Percentiles rank a stretch among this genome's conserved stretches.
Conservation (phyloP, 257 asterid species). For the Anisodus tanguticus region DNA sequence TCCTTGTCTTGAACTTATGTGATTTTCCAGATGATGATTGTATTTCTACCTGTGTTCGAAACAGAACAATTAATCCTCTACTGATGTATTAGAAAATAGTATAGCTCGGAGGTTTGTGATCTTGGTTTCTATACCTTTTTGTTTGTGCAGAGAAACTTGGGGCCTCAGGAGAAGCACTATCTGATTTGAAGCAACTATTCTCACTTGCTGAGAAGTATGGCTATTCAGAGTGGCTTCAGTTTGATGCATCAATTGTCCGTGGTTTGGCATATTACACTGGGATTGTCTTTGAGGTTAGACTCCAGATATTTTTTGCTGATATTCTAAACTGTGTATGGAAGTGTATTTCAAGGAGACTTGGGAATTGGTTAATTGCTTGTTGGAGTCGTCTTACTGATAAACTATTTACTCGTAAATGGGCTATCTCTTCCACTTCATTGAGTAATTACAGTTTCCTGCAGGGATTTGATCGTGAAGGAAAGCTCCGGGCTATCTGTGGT, state of each 20-base stretch:
- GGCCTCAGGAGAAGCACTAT: slow-evolving; percentile 70
- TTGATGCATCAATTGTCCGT: slow-evolving; percentile 96
- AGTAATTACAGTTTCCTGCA: slow-evolving; percentile 36
- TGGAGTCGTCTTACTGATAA: neutral
- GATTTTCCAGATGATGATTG: slow-evolving; percentile 10
- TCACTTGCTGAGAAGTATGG: slow-evolving; percentile 86
- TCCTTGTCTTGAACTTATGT: neutral
- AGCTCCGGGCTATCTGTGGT: slow-evolving; percentile 95
- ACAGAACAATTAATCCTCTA: neutral
- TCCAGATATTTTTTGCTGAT: neutral
- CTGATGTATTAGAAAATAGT: neutral
- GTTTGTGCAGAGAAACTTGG: slow-evolving; percentile 75
- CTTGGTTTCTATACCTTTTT: slow-evolving; percentile 8
- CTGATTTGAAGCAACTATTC: slow-evolving; percentile 81
- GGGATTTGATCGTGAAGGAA: slow-evolving; percentile 97
- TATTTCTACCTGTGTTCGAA: neutral
- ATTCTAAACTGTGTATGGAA: slow-evolving; percentile 14
- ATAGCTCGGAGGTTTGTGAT: neutral
- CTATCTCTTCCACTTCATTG: slow-evolving; percentile 17
- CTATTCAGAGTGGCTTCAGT: slow-evolving; percentile 93
- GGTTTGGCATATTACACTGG: slow-evolving; percentile 98
- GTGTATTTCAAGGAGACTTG: neutral
- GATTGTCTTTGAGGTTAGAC: slow-evolving; percentile 85
- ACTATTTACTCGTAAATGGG: neutral
- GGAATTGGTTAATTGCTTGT: neutral